Base-by-base conservation (phyloP, 495 filamentous ascomycete genomes). In the Annulohypoxylon nitens region DNA sequence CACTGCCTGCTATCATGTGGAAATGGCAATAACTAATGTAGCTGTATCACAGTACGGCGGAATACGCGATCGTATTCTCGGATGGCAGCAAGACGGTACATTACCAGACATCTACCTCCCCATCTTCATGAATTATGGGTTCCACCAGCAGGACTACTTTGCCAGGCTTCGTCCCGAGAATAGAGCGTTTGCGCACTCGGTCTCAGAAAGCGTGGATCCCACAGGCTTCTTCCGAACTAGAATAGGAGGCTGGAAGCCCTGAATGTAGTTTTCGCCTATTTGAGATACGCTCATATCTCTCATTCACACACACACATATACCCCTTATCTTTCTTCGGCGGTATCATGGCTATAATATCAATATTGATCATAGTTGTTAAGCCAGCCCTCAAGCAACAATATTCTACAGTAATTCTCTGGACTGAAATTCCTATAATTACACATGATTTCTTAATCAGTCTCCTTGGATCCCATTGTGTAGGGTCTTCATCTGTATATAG, bases 71-170 rank as follows among this genome's bases (percentile, higher is more conserved):
- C 72, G 75, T 2, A 62, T 79, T n/a, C 61, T 76, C 2, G 75
- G 70, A 2, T 77, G 77, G 75, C 81, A 86, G 45, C 72, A 84
- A n/a, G 69, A 84, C 12, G 85, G 84, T 14, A 79, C 79, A 8
- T 61, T 89, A 14, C 85, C 86, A 2, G 80, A 88, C 25, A 81
- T 84, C 33, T 87, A 88, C 53, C 78, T 85, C 9, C 86, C 86
- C 1, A 64, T 89, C 0, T 89, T 88, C 76, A 86, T 87, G 86
- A 89, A 88, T 72, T 86, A 89, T 57, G 83, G 82, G 0, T 86
- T 86, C 71, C 83, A 82, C 59, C 77, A 81, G 18, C 83, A 88
- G 74, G 85, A 87, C 68, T 88, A 87, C 73, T 88, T 87, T 80
- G 81, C 80, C 0, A 81, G 86, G 5, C 79, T 88, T 34, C 76